phyloP scores from a whole-genome alignment of 208 protist species.

The Novymonas esmeraldas region DNA sequence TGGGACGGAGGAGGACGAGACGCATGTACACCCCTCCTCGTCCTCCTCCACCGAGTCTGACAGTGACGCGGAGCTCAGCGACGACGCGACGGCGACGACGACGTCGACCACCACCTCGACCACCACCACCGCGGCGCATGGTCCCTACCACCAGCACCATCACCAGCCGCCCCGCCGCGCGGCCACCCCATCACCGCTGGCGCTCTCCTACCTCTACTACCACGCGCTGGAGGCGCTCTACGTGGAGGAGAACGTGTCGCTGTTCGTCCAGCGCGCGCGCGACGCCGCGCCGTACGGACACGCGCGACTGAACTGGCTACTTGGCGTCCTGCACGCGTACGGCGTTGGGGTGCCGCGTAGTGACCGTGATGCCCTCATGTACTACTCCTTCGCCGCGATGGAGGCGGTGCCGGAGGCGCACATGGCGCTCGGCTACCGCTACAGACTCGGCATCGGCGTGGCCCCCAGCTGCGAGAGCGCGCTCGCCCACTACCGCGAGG shows the following conservation, averaged over 20 bases:
- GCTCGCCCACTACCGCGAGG: constrained; percentile 64
- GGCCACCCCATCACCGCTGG: constrained; percentile 26
- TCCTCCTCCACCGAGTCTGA: too few species aligned
- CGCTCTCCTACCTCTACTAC: constrained; percentile 67
- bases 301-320: constrained; percentile 73
- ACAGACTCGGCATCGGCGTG: constrained; percentile 65
- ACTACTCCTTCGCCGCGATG: constrained; percentile 84
- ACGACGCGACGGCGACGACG: too few species aligned
- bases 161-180: background rate
- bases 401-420: constrained; percentile 72
- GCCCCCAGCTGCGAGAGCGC: constrained; percentile 56
- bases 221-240: constrained; percentile 66
- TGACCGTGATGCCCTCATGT: constrained; percentile 63
- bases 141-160: background rate
- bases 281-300: constrained; percentile 64
- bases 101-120: background rate
- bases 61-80: too few species aligned
- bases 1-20: too few species aligned
- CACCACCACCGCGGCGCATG: background rate
- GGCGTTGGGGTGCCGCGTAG: constrained; percentile 73
- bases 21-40: too few species aligned
- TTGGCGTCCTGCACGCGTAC: constrained; percentile 78
- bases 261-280: constrained; percentile 47
- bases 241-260: constrained; percentile 53
- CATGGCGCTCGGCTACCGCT: constrained; percentile 80